Conservation (phyloP, 257 asterid species). For the Ophiorrhiza pumila region DNA sequence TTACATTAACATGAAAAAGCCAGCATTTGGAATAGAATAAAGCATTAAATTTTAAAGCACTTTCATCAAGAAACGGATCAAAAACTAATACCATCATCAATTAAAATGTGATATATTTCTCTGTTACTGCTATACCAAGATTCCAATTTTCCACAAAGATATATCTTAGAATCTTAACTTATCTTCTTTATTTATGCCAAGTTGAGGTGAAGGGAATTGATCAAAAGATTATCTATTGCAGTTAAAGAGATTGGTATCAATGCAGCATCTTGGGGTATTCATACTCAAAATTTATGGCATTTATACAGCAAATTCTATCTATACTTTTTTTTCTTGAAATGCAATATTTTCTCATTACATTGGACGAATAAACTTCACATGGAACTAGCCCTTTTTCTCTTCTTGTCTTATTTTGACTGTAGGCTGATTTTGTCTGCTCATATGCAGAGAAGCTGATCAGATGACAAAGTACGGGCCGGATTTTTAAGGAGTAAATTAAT, state of each 20-base stretch:
- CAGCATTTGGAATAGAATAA: slow-evolving; percentile 24
- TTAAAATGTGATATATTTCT: slow-evolving; percentile 11
- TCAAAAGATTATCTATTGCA: neutral
- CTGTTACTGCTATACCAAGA: slow-evolving; percentile 12
- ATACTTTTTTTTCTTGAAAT: neutral
- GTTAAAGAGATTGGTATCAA: neutral
- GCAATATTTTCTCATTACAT: neutral
- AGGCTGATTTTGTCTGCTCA: neutral
- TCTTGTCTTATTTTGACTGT: neutral
- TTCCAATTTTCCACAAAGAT: slow-evolving; percentile 16
- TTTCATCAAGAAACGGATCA: slow-evolving; percentile 11
- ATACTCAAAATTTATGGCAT: neutral
- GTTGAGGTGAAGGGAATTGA: neutral
- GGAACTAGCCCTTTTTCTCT: neutral
- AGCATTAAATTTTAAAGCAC: slow-evolving; percentile 26
- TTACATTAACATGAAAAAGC: neutral
- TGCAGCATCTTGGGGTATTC: neutral
- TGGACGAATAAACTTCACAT: neutral
- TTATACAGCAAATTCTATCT: neutral
- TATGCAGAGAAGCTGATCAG: neutral
- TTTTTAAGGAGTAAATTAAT: too few species aligned
- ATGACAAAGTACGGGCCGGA: too few species aligned
- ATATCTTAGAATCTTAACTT: too few species aligned
- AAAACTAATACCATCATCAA: slow-evolving; percentile 9
- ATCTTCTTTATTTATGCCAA: slow-evolving; percentile 14